These are phyloP conservation scores for Fusarium nelsonii DNA, from an alignment of 2,329 filamentous ascomycete species.

Conservation along the genomic window DNA sequence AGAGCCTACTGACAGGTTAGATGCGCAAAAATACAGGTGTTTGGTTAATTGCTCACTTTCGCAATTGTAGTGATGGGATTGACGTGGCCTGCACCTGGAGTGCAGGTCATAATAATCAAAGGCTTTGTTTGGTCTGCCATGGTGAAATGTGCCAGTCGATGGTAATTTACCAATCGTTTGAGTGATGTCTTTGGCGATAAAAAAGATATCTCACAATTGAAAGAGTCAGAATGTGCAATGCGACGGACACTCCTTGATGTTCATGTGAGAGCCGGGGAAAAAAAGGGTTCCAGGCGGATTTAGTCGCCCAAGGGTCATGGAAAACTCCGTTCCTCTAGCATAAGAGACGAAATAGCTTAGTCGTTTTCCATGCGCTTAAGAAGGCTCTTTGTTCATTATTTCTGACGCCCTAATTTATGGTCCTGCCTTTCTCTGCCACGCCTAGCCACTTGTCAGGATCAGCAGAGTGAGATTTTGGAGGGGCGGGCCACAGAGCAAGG, in stretches of 20 bases:
- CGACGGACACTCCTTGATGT: background rate
- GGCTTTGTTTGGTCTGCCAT: slow-evolving; percentile 3
- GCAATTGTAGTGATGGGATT: slow-evolving; percentile 15
- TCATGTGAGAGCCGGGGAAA: background rate
- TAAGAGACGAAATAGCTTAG: too few relatives aligned
- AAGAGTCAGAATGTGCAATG: background rate
- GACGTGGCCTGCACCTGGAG: slow-evolving; percentile 7
- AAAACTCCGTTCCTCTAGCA: too few relatives aligned
- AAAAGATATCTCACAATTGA: background rate
- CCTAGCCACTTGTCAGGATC: too few relatives aligned
- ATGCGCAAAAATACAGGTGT: background rate
- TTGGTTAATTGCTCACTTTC: background rate
- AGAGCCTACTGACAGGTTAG: background rate
- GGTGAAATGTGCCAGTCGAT: background rate
- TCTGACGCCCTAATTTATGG: too few relatives aligned
- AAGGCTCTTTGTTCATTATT: too few relatives aligned
- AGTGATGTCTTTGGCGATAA: background rate
- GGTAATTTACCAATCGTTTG: background rate
- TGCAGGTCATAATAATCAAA: slow-evolving; percentile 1
- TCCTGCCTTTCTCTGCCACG: too few relatives aligned
- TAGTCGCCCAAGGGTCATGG: background rate
- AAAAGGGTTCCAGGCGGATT: background rate
- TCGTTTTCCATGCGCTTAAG: too few relatives aligned
- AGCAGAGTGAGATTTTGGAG: background rate
- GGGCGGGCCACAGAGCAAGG: background rate